These are phyloP conservation scores for Leccinum pellstonianum DNA, from an alignment of 768 basidiomycete species.

Conservation along the genomic window DNA sequence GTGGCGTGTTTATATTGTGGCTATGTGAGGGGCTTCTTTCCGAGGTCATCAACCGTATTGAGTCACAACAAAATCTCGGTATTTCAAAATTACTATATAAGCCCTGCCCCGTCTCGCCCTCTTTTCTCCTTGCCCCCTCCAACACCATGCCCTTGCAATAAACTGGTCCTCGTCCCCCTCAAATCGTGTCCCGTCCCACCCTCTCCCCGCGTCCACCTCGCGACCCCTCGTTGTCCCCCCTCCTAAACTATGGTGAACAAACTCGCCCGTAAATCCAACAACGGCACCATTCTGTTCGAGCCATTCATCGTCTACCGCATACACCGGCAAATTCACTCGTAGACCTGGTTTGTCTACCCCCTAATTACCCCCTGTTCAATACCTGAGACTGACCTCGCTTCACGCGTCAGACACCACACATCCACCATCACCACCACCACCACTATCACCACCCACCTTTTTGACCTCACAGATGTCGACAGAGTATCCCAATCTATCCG, in stretches of 20 bases:
- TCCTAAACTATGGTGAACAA: slow-evolving; percentile 75
- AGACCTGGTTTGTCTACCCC: slow-evolving; percentile 20
- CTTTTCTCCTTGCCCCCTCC: slow-evolving; percentile 19
- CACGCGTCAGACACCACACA: slow-evolving; percentile 21
- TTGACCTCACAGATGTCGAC: slow-evolving; percentile 43
- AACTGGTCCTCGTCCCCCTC: slow-evolving; percentile 16
- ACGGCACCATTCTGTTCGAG: slow-evolving; percentile 86
- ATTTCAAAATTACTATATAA: slow-evolving; percentile 47
- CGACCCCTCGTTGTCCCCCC: slow-evolving; percentile 29
- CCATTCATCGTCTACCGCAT: slow-evolving; percentile 87
- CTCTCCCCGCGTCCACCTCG: slow-evolving; percentile 24
- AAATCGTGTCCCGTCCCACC: background rate
- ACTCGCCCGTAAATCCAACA: slow-evolving; percentile 75
- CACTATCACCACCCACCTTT: slow-evolving; percentile 1
- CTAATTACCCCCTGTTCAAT: no score
- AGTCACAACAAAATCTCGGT: slow-evolving; percentile 34
- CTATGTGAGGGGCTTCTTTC: slow-evolving; percentile 32
- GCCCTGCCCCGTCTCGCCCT: slow-evolving; percentile 25
- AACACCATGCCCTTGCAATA: slow-evolving; percentile 41
- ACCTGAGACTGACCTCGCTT: slow-evolving; percentile 5
- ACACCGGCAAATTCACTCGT: slow-evolving; percentile 48
- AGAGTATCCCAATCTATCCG: slow-evolving; percentile 49
- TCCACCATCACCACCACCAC: background rate
- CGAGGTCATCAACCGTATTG: slow-evolving; percentile 27
- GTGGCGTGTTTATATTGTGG: slow-evolving; percentile 26